A percentile compares a stretch with the other conserved stretches of the same genome.
Evolutionary conservation across 2,329 filamentous ascomycete species (phyloP).

Genomic region (Hymenoscyphus albidus): DNA sequence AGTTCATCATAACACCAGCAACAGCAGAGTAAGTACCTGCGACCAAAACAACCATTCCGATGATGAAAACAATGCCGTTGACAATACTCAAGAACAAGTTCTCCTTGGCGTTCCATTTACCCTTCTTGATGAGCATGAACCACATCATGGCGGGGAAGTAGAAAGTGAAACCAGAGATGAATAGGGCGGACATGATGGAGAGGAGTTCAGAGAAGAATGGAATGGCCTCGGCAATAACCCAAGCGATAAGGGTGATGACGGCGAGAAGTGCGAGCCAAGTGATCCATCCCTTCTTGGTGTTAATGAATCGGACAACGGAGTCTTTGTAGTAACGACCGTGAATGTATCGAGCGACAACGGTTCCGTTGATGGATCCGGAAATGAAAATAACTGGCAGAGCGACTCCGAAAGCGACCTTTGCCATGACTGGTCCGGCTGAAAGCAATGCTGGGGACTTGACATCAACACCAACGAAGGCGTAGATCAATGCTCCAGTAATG

Average conservation of each 20-base stretch:
- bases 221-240: slow-evolving; percentile 65
- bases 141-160: slow-evolving; percentile 31
- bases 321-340: slow-evolving; percentile 29
- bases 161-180: slow-evolving; percentile 31
- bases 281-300: slow-evolving; percentile 28
- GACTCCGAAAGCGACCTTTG: slow-evolving; percentile 57
- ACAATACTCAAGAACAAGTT: slow-evolving; percentile 24
- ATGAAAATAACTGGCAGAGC: slow-evolving; percentile 60
- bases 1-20: slow-evolving; percentile 25
- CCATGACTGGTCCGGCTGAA: slow-evolving; percentile 46
- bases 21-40: slow-evolving; percentile 26
- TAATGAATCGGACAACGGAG: slow-evolving; percentile 24
- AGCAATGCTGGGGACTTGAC: slow-evolving; percentile 58
- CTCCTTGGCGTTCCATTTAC: slow-evolving; percentile 27
- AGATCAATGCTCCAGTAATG: slow-evolving; percentile 54
- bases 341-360: slow-evolving; percentile 43
- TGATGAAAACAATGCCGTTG: slow-evolving; percentile 22
- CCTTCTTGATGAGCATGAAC: slow-evolving; percentile 29
- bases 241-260: slow-evolving; percentile 56
- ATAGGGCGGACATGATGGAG: slow-evolving; percentile 47
- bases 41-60: slow-evolving; percentile 25
- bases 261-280: slow-evolving; percentile 56
- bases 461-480: slow-evolving; percentile 52
- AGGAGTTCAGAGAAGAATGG: slow-evolving; percentile 66
- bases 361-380: slow-evolving; percentile 57